phyloP scores from a whole-genome alignment of 1,284 basidiomycete genomes.

The Apiotrichum akiyoshidainum region DNA sequence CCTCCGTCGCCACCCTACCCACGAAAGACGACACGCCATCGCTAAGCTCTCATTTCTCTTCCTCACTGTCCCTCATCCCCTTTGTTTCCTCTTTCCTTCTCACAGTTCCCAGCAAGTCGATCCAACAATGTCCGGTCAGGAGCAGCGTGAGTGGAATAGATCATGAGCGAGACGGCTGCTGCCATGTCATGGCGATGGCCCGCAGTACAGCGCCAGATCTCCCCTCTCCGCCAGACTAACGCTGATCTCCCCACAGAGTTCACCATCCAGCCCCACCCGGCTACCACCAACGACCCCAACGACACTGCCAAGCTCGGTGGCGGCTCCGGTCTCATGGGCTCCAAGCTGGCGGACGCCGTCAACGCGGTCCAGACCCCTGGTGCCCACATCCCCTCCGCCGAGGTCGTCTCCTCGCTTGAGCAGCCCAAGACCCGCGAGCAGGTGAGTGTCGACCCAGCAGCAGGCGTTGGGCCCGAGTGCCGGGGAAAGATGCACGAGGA shows the following conservation, averaged over 20 bases:
- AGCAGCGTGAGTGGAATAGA: slow-evolving; percentile 32
- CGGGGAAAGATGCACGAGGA: not conserved
- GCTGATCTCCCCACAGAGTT: slow-evolving; percentile 31
- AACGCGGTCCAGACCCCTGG: slow-evolving; percentile 42
- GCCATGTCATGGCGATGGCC: too few relatives aligned
- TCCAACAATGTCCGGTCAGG: slow-evolving; percentile 22
- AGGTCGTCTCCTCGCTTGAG: slow-evolving; percentile 45
- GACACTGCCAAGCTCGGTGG: slow-evolving; percentile 37
- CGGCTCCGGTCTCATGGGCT: slow-evolving; percentile 30
- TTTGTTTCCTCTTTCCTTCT: too few relatives aligned
- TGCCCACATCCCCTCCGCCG: slow-evolving; percentile 37
- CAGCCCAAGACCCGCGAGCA: slow-evolving; percentile 50
- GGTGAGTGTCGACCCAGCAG: slow-evolving; percentile 28
- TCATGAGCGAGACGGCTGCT: too few relatives aligned
- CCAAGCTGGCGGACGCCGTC: slow-evolving; percentile 34
- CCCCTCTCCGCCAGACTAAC: not conserved
- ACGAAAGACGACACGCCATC: not conserved
- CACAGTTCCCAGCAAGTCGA: too few relatives aligned
- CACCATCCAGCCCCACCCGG: slow-evolving; percentile 53
- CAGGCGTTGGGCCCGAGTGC: too few relatives aligned
- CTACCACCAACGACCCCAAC: slow-evolving; percentile 51
- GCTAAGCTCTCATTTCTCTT: not conserved
- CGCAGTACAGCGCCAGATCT: not conserved
- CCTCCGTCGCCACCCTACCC: too few relatives aligned
- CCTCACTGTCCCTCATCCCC: too few relatives aligned